Evolutionary conservation across 1,284 basidiomycete genomes (phyloP), one percentile per base, ranked within the genome.

Genomic region (Tremellales sp.): DNA sequence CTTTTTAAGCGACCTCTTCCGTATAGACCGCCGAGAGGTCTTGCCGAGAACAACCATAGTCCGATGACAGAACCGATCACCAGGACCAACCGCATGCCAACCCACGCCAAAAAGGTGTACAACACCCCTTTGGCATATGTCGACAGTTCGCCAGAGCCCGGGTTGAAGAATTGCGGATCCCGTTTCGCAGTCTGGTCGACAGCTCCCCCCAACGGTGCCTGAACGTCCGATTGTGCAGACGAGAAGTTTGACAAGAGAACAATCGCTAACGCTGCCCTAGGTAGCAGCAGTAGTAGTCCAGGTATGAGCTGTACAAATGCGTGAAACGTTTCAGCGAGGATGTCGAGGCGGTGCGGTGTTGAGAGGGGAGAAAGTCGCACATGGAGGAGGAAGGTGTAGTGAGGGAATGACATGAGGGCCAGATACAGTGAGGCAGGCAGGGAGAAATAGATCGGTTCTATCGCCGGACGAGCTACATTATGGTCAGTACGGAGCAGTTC

Each of bases 301-400:
- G 87, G 84, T 31, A 83, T 64, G 62, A 88, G 87, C 72, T 91
- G 88, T 0, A 86, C 79, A 55, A 86, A 82, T 60, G 81, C 81
- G 75, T 82, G 86, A 60, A 79, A 85, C 5, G 82, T 82, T 71
- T 91, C 88, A 7, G 87, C 84, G 40, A 72, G 36, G 24, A 69
- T 54, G 31, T 70, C 69, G 29, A 49, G 40, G 3, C 52, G 41
- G 39, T 63, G 46, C 0, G 57, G 47, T 13, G 62, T 66, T 13
- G 65, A 57, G 68, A 79, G 82, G n/a, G 86, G 83, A 9, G 81
- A 80, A 50, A 76, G 75, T 35, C 87, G 83, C 56, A 89, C 76
- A 67, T 88, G 79, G 48, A 82, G 79, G 56, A 92, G 75, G 74
- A 91, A 90, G 69, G 82, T 85, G 67, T 88, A 91, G 71, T 84